Percentiles rank a stretch among this genome's conserved stretches.
Evolutionary conservation across 768 basidiomycete species (phyloP).

Genomic region (Lentinula sp.): DNA sequence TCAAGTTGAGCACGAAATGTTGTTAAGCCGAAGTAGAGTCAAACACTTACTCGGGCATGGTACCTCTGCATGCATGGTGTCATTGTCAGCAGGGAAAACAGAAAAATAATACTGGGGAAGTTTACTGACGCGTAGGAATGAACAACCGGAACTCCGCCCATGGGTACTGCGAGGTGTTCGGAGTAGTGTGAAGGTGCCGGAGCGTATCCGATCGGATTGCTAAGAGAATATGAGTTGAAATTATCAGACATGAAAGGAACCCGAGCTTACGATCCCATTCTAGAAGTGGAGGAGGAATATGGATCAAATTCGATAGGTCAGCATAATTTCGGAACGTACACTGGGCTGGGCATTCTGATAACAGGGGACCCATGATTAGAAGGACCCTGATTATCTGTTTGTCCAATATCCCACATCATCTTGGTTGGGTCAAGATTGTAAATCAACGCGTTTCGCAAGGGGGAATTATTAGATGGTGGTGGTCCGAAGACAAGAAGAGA

Average conservation of each 20-base stretch:
- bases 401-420: slow-evolving; percentile 37
- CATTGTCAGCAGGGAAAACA: neutral
- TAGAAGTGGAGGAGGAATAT: neutral
- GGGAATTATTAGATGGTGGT: slow-evolving; percentile 11
- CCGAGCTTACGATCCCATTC: neutral
- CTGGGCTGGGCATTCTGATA: slow-evolving; percentile 20
- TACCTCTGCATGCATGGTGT: neutral
- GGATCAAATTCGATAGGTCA: neutral
- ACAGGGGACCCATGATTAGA: slow-evolving; percentile 19
- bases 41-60: neutral
- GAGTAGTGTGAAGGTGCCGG: neutral
- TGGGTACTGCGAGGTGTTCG: neutral
- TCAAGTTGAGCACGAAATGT: neutral
- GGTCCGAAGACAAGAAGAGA: slow-evolving; percentile 13
- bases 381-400: slow-evolving; percentile 7
- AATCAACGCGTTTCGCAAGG: neutral
- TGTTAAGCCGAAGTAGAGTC: neutral
- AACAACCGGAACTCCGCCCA: neutral
- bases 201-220: neutral
- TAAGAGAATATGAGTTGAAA: neutral
- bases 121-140: neutral
- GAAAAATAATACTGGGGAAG: too few relatives aligned
- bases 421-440: slow-evolving; percentile 7
- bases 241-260: neutral
- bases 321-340: slow-evolving; percentile 15